A percentile compares a stretch with the other conserved stretches of the same genome.
Evolutionary conservation across 2,329 filamentous ascomycete genomes (phyloP).

Genomic region (Lachnellula hyalina): DNA sequence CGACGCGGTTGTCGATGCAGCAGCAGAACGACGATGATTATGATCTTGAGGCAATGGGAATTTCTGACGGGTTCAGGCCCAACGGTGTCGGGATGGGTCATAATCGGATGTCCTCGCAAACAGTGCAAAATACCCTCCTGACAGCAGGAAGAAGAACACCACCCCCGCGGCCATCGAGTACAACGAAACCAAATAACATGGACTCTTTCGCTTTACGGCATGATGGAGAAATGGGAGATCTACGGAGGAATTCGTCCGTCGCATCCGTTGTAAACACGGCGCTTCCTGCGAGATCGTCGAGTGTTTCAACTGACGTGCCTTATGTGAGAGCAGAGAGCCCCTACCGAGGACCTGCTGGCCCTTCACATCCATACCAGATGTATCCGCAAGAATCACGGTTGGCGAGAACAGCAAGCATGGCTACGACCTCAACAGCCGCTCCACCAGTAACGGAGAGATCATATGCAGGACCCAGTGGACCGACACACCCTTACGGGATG

Average conservation of each 20-base stretch:
- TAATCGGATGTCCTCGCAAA: slow-evolving; percentile 18
- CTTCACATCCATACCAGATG: slow-evolving; percentile 80
- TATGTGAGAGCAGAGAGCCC: slow-evolving; percentile 42
- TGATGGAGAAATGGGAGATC: slow-evolving; percentile 40
- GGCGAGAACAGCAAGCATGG: slow-evolving; percentile 53
- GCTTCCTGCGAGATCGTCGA: slow-evolving; percentile 24
- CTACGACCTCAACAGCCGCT: slow-evolving; percentile 62
- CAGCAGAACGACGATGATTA: slow-evolving; percentile 43
- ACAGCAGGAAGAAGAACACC: slow-evolving; percentile 24
- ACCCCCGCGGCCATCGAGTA: slow-evolving; percentile 46
- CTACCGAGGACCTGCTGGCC: slow-evolving; percentile 57
- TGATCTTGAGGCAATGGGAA: slow-evolving; percentile 43
- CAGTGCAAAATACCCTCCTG: slow-evolving; percentile 18
- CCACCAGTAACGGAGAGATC: slow-evolving; percentile 50
- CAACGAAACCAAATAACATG: slow-evolving; percentile 46
- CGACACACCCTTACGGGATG: slow-evolving; percentile 80
- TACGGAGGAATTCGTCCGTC: slow-evolving; percentile 14
- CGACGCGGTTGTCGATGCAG: slow-evolving; percentile 39
- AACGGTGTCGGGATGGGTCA: slow-evolving; percentile 11
- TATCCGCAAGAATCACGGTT: slow-evolving; percentile 70
- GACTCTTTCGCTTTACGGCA: slow-evolving; percentile 49
- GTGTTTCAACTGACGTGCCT: slow-evolving; percentile 23
- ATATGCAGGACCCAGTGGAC: slow-evolving; percentile 57
- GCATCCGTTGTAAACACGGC: slow-evolving; percentile 11
- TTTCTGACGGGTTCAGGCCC: slow-evolving; percentile 50